phyloP scores from a whole-genome alignment of 768 basidiomycete species.

The Lentinula raphanica region DNA sequence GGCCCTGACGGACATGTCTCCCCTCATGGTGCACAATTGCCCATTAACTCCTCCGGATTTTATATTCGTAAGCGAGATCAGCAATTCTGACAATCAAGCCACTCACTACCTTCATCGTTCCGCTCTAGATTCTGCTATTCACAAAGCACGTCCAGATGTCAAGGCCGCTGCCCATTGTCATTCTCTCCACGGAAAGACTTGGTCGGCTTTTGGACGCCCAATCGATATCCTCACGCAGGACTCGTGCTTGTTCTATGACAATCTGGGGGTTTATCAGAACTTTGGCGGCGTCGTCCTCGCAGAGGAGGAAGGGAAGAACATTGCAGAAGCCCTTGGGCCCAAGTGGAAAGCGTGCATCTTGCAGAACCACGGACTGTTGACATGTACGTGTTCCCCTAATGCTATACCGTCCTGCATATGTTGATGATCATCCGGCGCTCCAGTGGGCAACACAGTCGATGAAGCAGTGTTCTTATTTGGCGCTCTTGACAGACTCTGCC shows the following conservation, averaged over 20 bases:
- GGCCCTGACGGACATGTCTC: slow-evolving; percentile 20
- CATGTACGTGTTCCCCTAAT: background rate
- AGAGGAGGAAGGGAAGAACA: slow-evolving; percentile 37
- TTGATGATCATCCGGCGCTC: background rate
- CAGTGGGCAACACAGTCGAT: slow-evolving; percentile 36
- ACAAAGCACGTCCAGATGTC: slow-evolving; percentile 42
- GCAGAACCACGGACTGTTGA: slow-evolving; percentile 38
- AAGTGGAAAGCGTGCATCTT: slow-evolving; percentile 36
- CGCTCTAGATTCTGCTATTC: slow-evolving; percentile 36
- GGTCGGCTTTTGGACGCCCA: slow-evolving; percentile 37
- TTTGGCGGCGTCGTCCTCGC: slow-evolving; percentile 46
- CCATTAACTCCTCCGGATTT: slow-evolving; percentile 24
- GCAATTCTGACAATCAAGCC: slow-evolving; percentile 4
- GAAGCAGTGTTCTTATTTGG: slow-evolving; percentile 38
- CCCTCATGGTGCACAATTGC: slow-evolving; percentile 22
- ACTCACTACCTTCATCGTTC: slow-evolving; percentile 9
- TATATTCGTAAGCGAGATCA: slow-evolving; percentile 16
- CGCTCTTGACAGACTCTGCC: slow-evolving; percentile 39
- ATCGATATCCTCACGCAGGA: slow-evolving; percentile 42
- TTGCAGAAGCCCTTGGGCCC: slow-evolving; percentile 35
- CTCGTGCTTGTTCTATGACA: slow-evolving; percentile 37
- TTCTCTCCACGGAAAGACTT: slow-evolving; percentile 44
- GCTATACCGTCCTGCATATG: background rate
- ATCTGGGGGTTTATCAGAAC: slow-evolving; percentile 37
- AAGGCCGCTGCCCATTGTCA: slow-evolving; percentile 44